Evolutionary conservation across 2,329 filamentous ascomycete genomes (phyloP).

Genomic region (Chaetomium globosum): DNA sequence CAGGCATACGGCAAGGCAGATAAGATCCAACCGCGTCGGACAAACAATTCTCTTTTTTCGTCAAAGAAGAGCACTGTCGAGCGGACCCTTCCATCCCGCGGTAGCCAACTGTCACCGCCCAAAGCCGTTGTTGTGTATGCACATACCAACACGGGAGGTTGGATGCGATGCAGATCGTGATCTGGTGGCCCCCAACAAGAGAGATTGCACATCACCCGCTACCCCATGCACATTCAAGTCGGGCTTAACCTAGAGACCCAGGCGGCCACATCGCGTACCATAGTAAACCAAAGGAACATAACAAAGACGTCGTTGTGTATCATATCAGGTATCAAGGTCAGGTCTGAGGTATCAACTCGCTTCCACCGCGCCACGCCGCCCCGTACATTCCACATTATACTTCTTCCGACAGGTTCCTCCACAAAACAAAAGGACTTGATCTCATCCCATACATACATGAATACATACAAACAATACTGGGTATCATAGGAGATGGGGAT

Average conservation of each 20-base stretch:
- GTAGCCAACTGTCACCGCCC: too few species aligned
- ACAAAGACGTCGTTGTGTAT: neutral
- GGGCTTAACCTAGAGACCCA: neutral
- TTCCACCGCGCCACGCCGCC: neutral
- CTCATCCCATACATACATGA: constrained; percentile 22
- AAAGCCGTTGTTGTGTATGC: neutral
- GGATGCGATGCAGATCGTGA: neutral
- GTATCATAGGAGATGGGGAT: constrained; percentile 29
- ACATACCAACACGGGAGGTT: neutral
- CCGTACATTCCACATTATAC: neutral
- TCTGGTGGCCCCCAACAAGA: neutral
- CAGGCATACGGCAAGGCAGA: constrained; percentile 1
- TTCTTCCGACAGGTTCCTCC: neutral
- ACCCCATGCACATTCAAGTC: neutral
- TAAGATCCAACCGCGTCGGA: neutral
- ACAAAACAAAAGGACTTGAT: constrained; percentile 1
- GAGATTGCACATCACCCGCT: neutral
- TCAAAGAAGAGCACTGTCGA: too few species aligned
- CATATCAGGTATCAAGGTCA: constrained; percentile 7
- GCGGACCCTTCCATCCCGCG: too few species aligned
- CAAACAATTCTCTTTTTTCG: too few species aligned
- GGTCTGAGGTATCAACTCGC: constrained; percentile 4
- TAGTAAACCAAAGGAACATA: neutral
- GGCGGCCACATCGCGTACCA: neutral
- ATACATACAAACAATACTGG: constrained; percentile 25